Conservation (phyloP, 495 filamentous ascomycete species). For the Wilcoxina mikolae region DNA sequence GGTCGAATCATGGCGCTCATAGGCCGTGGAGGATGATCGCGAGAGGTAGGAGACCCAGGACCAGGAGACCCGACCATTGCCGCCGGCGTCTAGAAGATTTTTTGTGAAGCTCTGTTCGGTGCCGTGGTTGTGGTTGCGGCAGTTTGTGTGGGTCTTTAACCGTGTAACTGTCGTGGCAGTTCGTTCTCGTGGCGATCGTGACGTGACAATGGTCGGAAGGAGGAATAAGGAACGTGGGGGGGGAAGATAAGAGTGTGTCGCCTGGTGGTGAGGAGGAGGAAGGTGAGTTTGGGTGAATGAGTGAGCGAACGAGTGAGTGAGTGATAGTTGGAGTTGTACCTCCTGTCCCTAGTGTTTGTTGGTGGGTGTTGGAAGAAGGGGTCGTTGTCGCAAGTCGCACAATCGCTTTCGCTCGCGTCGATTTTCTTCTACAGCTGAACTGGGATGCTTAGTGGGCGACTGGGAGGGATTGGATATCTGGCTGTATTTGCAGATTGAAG, state of each 20-base stretch:
- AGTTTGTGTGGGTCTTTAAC: not conserved
- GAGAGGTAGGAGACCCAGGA: not conserved
- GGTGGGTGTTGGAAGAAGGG: no score
- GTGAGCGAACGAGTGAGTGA: not conserved
- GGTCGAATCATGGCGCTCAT: slow-evolving; percentile 76
- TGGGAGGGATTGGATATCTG: no score
- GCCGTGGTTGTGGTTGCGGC: not conserved
- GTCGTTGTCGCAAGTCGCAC: no score
- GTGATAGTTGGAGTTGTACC: no score
- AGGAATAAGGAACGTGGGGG: not conserved
- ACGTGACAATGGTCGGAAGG: slow-evolving; percentile 4
- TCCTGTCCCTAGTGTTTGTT: no score
- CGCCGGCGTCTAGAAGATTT: not conserved
- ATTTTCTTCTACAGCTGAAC: no score
- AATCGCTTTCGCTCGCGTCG: no score
- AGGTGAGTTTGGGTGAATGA: not conserved
- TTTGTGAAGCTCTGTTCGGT: not conserved
- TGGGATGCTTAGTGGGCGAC: no score
- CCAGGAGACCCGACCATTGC: slow-evolving; percentile 10
- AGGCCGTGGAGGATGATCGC: slow-evolving; percentile 44
- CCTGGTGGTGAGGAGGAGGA: not conserved
- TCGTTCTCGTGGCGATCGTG: slow-evolving; percentile 7
- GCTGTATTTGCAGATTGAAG: no score
- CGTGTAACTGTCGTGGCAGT: not conserved
- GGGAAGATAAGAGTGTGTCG: not conserved